Conservation (phyloP, 805 yeast species). For the Alloascoidea africana region DNA sequence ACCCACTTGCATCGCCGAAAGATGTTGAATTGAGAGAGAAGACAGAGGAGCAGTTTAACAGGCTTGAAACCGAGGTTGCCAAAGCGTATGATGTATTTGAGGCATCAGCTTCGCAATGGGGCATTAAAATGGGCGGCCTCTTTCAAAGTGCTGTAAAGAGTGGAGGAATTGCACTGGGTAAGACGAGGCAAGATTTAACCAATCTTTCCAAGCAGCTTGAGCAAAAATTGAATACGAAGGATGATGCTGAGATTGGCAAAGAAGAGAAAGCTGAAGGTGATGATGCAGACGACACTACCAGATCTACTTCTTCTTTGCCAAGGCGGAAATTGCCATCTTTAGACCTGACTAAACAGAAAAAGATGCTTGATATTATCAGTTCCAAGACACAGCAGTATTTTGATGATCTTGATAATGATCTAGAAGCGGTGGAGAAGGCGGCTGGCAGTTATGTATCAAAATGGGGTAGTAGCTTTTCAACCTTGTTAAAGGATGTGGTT, state of each 20-base stretch:
- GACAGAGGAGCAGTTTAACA: constrained; percentile 36
- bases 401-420: constrained; percentile 44
- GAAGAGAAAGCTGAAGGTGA: constrained; percentile 1
- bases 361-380: constrained; percentile 6
- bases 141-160: constrained; percentile 7
- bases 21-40: constrained; percentile 20
- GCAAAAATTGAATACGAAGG: neutral
- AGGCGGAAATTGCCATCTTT: neutral
- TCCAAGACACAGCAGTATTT: constrained; percentile 33
- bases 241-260: too few relatives aligned
- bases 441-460: constrained; percentile 38
- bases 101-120: constrained; percentile 20
- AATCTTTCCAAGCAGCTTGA: neutral
- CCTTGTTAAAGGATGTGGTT: neutral
- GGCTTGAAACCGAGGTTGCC: constrained; percentile 39
- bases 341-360: constrained; percentile 5
- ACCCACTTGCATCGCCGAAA: too few relatives aligned
- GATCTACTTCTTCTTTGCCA: neutral
- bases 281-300: too few relatives aligned
- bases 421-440: constrained; percentile 47
- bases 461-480: constrained; percentile 29
- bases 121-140: constrained; percentile 21
- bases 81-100: constrained; percentile 32
- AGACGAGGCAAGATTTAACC: constrained; percentile 1
- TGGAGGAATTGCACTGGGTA: neutral